Percentiles rank a stretch among this genome's conserved stretches.
Conservation (phyloP, 495 filamentous ascomycete species). For the Penicillium longicatenatum region DNA sequence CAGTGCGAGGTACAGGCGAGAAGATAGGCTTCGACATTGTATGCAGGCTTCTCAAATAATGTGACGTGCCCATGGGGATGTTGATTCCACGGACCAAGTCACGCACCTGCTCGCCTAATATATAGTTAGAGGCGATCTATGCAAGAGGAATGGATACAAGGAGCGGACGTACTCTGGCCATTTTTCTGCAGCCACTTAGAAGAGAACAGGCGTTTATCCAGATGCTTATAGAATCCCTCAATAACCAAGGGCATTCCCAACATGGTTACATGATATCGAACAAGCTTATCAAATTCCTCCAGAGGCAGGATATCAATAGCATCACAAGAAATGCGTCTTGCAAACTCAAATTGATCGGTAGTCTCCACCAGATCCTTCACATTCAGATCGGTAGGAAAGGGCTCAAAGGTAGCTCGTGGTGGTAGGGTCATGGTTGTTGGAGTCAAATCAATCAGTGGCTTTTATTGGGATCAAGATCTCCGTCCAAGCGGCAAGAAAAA, state of each 20-base stretch:
- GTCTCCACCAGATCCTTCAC: slow-evolving; percentile 69
- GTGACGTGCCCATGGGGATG: slow-evolving; percentile 77
- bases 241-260: slow-evolving; percentile 85
- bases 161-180: slow-evolving; percentile 31
- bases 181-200: slow-evolving; percentile 80
- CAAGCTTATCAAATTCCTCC: slow-evolving; percentile 76
- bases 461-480: neutral
- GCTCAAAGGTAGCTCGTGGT: slow-evolving; percentile 68
- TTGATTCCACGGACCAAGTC: slow-evolving; percentile 69
- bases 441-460: neutral
- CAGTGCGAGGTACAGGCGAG: slow-evolving; percentile 67
- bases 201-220: slow-evolving; percentile 71
- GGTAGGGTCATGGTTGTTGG: slow-evolving; percentile 9
- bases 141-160: neutral
- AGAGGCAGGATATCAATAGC: slow-evolving; percentile 71
- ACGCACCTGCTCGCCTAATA: slow-evolving; percentile 64
- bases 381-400: slow-evolving; percentile 82
- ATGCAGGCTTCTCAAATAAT: slow-evolving; percentile 84
- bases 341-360: slow-evolving; percentile 82
- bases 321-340: slow-evolving; percentile 70
- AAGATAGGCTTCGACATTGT: slow-evolving; percentile 65
- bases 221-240: slow-evolving; percentile 65
- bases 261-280: slow-evolving; percentile 76
- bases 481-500: neutral
- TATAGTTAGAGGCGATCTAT: slow-evolving; percentile 14